Evolutionary conservation across 306 rosid genomes (phyloP).

Genomic region (Acacia acuminata): DNA sequence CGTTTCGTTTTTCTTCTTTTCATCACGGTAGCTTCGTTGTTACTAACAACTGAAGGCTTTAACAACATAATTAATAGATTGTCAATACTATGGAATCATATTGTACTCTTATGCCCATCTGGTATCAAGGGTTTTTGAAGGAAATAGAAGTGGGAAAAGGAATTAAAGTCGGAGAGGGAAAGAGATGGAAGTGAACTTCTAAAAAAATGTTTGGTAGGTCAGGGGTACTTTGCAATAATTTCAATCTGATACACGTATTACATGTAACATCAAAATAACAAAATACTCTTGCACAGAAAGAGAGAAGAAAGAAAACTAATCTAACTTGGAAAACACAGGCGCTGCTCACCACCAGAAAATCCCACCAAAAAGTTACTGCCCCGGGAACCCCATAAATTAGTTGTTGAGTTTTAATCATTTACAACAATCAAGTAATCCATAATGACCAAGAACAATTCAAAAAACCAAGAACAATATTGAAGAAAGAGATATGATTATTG

Average conservation of each 20-base stretch:
- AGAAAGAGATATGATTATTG: neutral
- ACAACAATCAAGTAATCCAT: neutral
- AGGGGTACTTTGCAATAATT: neutral
- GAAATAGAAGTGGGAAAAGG: neutral
- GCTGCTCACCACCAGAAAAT: neutral
- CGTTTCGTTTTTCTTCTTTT: neutral
- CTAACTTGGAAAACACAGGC: neutral
- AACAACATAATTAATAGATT: neutral
- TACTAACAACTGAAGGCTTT: constrained; percentile 4
- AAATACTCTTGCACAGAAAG: neutral
- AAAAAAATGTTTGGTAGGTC: neutral
- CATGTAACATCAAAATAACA: neutral
- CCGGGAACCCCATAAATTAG: neutral
- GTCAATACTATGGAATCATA: neutral
- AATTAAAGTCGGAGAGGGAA: neutral
- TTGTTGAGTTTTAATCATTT: neutral
- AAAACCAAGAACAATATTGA: too few relatives aligned
- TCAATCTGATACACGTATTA: neutral
- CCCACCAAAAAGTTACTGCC: neutral
- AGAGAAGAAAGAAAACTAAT: neutral
- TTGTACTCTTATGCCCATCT: neutral
- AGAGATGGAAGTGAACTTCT: neutral
- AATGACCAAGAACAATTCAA: neutral
- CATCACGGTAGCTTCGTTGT: neutral
- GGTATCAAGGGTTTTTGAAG: neutral